phyloP scores from a whole-genome alignment of 164 flowering plant genomes.

The Berberis vulgaris region DNA sequence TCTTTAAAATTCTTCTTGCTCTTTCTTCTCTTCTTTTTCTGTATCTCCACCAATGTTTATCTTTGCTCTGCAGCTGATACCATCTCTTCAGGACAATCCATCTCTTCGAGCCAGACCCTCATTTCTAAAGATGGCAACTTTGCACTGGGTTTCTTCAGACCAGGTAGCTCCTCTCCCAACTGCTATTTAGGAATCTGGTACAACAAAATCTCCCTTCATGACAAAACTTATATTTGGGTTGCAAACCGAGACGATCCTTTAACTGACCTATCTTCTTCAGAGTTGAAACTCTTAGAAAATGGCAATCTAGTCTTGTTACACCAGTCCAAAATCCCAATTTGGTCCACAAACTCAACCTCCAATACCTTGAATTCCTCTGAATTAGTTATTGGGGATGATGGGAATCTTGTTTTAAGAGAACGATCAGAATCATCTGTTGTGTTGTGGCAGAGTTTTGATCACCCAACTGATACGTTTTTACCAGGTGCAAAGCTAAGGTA shows the following conservation, averaged over 20 bases:
- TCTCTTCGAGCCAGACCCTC: neutral
- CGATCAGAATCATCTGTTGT: neutral
- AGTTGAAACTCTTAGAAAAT: neutral
- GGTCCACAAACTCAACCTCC: neutral
- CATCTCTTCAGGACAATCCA: neutral
- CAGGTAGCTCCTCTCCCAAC: slow-evolving; percentile 4
- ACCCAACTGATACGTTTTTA: slow-evolving; percentile 1
- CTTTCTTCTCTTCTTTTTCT: neutral
- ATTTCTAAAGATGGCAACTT: slow-evolving; percentile 5
- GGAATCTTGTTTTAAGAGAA: slow-evolving; percentile 3
- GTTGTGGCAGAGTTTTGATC: slow-evolving; percentile 6
- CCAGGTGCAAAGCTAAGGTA: slow-evolving; percentile 14
- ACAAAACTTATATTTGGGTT: slow-evolving; percentile 9
- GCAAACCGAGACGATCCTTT: slow-evolving; percentile 16
- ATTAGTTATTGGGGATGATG: neutral
- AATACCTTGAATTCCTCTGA: neutral
- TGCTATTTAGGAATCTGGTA: slow-evolving; percentile 11
- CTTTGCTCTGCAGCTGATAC: neutral
- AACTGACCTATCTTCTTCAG: slow-evolving; percentile 1
- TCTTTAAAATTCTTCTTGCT: neutral
- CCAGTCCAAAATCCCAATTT: neutral
- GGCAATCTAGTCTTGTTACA: slow-evolving; percentile 1
- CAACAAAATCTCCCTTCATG: neutral
- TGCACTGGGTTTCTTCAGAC: slow-evolving; percentile 13
- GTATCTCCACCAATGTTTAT: neutral